Base-by-base conservation (phyloP, 2,329 filamentous ascomycete species). In the Neonectria ditissima region DNA sequence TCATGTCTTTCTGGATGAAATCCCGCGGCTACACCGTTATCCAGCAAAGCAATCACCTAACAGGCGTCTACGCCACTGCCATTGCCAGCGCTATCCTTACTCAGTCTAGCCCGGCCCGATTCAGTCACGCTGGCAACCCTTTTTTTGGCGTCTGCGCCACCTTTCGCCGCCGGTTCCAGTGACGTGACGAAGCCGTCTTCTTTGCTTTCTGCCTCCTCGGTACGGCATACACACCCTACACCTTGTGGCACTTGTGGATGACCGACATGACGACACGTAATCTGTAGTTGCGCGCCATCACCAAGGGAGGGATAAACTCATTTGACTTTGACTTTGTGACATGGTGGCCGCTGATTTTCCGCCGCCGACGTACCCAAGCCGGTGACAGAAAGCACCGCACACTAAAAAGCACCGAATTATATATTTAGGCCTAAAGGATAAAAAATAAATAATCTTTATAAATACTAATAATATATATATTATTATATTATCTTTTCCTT, bases 241-340 rank as follows among this genome's bases (percentile, higher is more conserved):
- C 41, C 41, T 22, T 44, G 41, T 44, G 41, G 41, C 22, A 44
- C 41, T 44, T 18, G 41, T 44, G 41, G 41, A 44, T 44, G 41
- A 18, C 41, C 41, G 41, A 44, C 18, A 18, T 44, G 41, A 44
- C 41, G 18, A 43, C 54, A 2, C 54, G 48, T 6, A 43, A 56
- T 18, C 44, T 56, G 9, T 43, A 56, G 30, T 20, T 56, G 22
- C 54, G 54, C 24, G 54, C 54, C 20, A 56, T 56, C 6, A 56
- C 54, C 1, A 56, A 43, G 14, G 54, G 54, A 47, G 48, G 54
- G 54, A 56, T 56, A 43, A 56, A 56, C 30, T 56, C 54, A 30
- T 56, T 56, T 26, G 54, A 56, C 28, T 56, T 56, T 37, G 54
- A 43, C 22, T 56, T 56, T 56, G 54, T 56, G 5, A 56, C 54